Base-by-base conservation (phyloP, 495 filamentous ascomycete genomes). In the Aspergillus funiculosus region DNA sequence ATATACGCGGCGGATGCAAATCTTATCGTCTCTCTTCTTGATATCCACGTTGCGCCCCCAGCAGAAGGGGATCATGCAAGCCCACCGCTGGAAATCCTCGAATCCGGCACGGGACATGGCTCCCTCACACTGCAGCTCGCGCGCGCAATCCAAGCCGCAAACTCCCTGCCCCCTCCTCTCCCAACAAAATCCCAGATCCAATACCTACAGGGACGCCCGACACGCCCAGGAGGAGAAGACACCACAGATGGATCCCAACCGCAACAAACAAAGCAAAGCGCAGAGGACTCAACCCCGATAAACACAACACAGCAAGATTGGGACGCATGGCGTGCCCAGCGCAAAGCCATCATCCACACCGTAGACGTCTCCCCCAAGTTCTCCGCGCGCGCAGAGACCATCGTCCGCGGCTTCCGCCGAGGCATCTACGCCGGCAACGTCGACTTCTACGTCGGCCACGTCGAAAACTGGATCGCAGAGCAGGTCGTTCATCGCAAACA, bases 61-160 rank as follows among this genome's bases (percentile, higher is more conserved):
- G 51, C 64, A 13, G 53, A 53, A 15, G 59, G 52, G 10, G 51
- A 67, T 17, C 21, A 42, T 6, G 40, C 52, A 30, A 47, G 51
- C 24, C 54, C 43, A 27, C 54, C 46, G 13, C 48, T 87, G 0
- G 83, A 89, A 54, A 83, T 90, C 27, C 78, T 91, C 25, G 86
- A 91, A 62, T 85, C 85, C 27, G 86, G 87, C 5, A 90, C 86
- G 1, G 86, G 86, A 3, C 82, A 88, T 67, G 86, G 85, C 37
- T 80, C 81, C 9, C 62, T 91, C 36, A 90, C 85, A 2, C 66
- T 90, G 6, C 73, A 86, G 50, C 72, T 90, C 10, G 78, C 82
- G 15, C 76, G 82, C n/a, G 83, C 83, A 22, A 77, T 89, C 17
- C 83, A 88, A 59, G 85, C 79, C 11, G 83, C 80, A 6, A 89